Percentiles rank a stretch among this genome's conserved stretches.
Conservation (phyloP, 768 basidiomycete genomes). For the Termitomyces sp. region DNA sequence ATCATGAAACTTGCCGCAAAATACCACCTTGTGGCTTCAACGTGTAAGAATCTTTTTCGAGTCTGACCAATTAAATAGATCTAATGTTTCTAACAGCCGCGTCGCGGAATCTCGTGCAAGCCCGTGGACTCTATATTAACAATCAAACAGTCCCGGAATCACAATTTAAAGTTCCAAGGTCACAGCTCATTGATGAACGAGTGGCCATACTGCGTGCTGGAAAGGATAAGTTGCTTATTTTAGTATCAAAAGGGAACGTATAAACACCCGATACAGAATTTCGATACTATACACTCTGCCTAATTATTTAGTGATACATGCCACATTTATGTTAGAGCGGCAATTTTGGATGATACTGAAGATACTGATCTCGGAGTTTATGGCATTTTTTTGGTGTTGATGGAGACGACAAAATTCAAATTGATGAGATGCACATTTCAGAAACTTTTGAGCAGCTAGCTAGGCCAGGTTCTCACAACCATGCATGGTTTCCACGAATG, state of each 20-base stretch:
- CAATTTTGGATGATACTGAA: background rate
- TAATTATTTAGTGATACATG: background rate
- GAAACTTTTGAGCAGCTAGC: background rate
- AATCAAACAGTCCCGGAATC: conserved; percentile 48
- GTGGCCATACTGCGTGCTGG: conserved; percentile 69
- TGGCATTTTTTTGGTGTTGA: background rate
- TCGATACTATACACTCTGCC: background rate
- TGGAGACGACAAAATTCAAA: background rate
- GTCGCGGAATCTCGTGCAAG: conserved; percentile 53
- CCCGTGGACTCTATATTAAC: conserved; percentile 73
- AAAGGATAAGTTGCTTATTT: conserved; percentile 61
- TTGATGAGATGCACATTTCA: background rate
- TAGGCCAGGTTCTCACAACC: background rate
- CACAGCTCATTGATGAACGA: conserved; percentile 53
- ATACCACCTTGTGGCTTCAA: conserved; percentile 55
- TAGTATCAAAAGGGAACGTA: conserved; percentile 23
- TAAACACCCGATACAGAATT: background rate
- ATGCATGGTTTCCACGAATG: background rate
- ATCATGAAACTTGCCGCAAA: conserved; percentile 57
- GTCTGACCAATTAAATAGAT: background rate
- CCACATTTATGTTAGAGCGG: background rate
- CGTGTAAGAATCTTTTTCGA: conserved; percentile 40
- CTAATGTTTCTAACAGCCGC: conserved; percentile 41
- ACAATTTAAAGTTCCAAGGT: conserved; percentile 30
- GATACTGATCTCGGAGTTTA: background rate